These are phyloP conservation scores for Rhododendron vialii DNA, from an alignment of 148 eudicot species.

Conservation along the genomic window DNA sequence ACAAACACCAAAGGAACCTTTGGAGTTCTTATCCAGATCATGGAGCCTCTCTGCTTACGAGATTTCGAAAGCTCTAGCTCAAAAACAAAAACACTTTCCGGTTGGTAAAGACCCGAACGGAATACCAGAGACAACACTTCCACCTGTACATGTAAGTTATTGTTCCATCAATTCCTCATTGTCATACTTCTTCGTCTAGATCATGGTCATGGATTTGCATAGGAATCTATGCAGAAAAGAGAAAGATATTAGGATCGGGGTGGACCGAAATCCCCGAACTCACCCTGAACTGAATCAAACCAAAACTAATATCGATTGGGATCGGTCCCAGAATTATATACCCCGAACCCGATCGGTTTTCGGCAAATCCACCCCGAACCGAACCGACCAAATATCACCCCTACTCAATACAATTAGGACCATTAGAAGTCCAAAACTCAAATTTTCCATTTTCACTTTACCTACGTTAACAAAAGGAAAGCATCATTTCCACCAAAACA, in stretches of 20 bases:
- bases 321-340: too few species aligned
- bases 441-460: background rate
- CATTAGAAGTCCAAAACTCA: background rate
- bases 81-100: constrained; percentile 38
- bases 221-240: too few species aligned
- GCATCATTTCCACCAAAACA: background rate
- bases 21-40: constrained; percentile 75
- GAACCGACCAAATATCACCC: too few species aligned
- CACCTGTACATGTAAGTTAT: constrained; percentile 49
- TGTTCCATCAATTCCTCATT: background rate
- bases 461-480: background rate
- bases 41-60: constrained; percentile 72
- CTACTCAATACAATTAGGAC: background rate
- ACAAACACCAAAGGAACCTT: constrained; percentile 64
- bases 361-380: too few species aligned
- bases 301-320: too few species aligned
- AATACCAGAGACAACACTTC: constrained; percentile 18
- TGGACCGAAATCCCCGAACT: too few species aligned
- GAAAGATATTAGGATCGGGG: too few species aligned
- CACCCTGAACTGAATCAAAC: too few species aligned
- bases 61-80: constrained; percentile 72
- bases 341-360: too few species aligned
- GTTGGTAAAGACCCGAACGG: constrained; percentile 27
- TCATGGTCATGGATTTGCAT: too few species aligned
- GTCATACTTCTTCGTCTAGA: too few species aligned